Evolutionary conservation across 306 rosid genomes (phyloP), one percentile per base, ranked within the genome.

Genomic region (Glycine tomentella): DNA sequence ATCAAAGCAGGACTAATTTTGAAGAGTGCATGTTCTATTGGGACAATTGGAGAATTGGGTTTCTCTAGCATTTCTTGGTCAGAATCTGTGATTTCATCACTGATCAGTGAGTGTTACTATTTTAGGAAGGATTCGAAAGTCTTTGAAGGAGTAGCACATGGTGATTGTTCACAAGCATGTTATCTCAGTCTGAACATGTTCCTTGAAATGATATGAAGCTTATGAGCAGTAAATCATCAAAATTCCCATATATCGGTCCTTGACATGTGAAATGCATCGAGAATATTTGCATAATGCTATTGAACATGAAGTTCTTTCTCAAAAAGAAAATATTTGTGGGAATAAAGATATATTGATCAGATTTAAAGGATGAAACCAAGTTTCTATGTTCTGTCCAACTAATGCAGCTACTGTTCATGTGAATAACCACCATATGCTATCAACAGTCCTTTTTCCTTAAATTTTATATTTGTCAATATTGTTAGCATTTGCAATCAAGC

Each of bases 401-500:
- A 48, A 3, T 20, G 75, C 58, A 48, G 42, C 6, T 20, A 11
- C 11, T 4, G 12, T 48, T 31, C 10, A 20, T 69, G 44, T 46
- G 17, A 46, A 69, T 69, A 16, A 46, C 33, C 36, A 44, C 73
- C 53, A 44, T 16, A 67, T 67, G 53, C 3, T 67, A 17, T 67
- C 52, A 44, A 42, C 36, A 8, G 52, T 66, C 7, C 34, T 58
- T 34, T 3, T 34, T 34, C 38, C 4, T 34, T 58, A 58, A 58
- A 58, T 8, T 7, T 36, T 59, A 25, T 25, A 25, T 25, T 25
- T 9, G 40, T 3, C 65, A 58, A 1, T 25, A 0, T 9, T 25
- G 13, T 44, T 67, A 15, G n/a, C 73, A 66, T 42, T 40, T 66
- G 51, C 72, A 44, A 44, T 44, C n/a, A 53, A 45, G 73, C 8